Percentiles rank a stretch among this genome's conserved stretches.
phyloP scores from a whole-genome alignment of 148 eudicot genomes.

The Vaccinium corymbosum region DNA sequence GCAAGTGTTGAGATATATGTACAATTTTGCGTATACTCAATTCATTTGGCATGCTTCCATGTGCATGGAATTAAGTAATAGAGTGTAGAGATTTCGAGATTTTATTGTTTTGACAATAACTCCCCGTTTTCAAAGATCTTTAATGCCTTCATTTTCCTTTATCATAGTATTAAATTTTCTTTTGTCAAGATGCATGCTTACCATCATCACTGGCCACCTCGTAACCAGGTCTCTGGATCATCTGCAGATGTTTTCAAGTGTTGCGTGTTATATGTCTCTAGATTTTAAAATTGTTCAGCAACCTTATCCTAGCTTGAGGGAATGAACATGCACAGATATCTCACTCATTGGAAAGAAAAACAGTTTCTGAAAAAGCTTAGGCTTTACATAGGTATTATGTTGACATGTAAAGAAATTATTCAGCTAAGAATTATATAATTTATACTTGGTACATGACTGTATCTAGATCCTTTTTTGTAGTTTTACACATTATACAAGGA shows the following conservation, averaged over 20 bases:
- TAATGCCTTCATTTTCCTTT: background rate
- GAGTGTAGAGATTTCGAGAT: background rate
- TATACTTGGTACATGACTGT: background rate
- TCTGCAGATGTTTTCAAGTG: background rate
- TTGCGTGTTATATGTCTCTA: background rate
- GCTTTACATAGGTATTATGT: background rate
- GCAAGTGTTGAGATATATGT: conserved; percentile 33
- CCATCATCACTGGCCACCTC: background rate
- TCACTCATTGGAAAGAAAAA: conserved; percentile 1
- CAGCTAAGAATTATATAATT: background rate
- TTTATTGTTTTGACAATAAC: background rate
- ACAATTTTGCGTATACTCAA: background rate
- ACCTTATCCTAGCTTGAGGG: background rate
- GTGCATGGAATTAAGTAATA: background rate
- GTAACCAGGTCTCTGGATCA: background rate
- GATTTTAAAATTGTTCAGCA: background rate
- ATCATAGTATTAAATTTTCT: background rate
- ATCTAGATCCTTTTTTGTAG: background rate
- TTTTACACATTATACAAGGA: conserved; percentile 19
- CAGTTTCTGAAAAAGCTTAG: background rate
- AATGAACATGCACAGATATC: background rate
- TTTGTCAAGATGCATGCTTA: background rate
- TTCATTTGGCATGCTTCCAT: background rate
- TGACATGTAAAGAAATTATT: conserved; percentile 1
- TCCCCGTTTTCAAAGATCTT: conserved; percentile 1